phyloP scores from a whole-genome alignment of 805 yeast species.

The Cyberlindnera lachancei region DNA sequence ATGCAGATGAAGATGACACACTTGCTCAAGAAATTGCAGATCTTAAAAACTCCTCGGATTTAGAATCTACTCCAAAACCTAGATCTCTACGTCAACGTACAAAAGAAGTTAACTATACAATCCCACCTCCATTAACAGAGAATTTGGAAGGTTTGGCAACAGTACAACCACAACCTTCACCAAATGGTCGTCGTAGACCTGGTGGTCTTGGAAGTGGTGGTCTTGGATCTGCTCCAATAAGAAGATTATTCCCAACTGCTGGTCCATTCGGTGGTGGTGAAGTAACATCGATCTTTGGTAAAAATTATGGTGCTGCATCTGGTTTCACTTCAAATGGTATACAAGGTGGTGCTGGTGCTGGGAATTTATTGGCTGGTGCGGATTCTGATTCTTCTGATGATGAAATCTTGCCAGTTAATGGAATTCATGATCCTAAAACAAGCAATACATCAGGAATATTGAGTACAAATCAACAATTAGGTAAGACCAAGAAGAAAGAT shows the following conservation, averaged over 20 bases:
- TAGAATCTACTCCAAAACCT: constrained; percentile 31
- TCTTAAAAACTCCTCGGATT: constrained; percentile 19
- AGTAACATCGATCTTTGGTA: constrained; percentile 75
- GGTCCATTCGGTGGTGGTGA: constrained; percentile 99
- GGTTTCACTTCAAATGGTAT: constrained; percentile 9
- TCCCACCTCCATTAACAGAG: constrained; percentile 70
- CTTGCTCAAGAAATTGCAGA: constrained; percentile 50
- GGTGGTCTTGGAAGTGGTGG: no score
- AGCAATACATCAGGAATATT: constrained; percentile 23
- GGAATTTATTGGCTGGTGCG: no score
- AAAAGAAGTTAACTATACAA: constrained; percentile 67
- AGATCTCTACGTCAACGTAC: constrained; percentile 57
- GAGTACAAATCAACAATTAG: constrained; percentile 4
- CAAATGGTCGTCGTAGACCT: constrained; percentile 31
- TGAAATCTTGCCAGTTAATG: constrained; percentile 43
- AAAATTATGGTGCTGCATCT: constrained; percentile 38
- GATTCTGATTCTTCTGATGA: constrained; percentile 63
- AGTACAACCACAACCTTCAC: constrained; percentile 9
- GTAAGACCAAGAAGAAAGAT: constrained; percentile 34
- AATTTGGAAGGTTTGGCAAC: constrained; percentile 20
- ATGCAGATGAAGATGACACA: constrained; percentile 25
- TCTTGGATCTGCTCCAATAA: constrained; percentile 33
- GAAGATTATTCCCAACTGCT: constrained; percentile 83
- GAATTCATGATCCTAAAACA: constrained; percentile 28
- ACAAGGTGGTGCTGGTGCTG: constrained; percentile 23